Evolutionary conservation across 768 basidiomycete genomes (phyloP), one percentile per base, ranked within the genome.

Genomic region (Leucocoprinus leucothites): DNA sequence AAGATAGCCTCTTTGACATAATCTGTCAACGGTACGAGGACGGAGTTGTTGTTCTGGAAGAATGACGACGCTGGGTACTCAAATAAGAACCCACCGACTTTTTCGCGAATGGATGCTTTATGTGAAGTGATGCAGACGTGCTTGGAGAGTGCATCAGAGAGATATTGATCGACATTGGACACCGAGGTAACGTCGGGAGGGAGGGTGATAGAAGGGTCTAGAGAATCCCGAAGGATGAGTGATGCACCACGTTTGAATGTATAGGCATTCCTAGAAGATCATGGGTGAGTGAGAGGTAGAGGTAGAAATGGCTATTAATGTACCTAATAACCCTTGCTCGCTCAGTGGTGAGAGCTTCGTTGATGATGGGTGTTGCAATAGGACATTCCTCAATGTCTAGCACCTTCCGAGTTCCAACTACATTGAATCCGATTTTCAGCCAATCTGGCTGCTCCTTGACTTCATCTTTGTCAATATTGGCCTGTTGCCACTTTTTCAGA

Each of bases 311-410:
- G 21, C n/a, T n/a, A 24, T 24, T 42, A 2, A 66, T 82, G 18
- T 58, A 93, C 92, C 81, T 75, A 68, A 84, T 76, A 49, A 96
- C 85, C 40, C 82, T 73, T 36, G 81, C 74, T 6, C 94, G 77
- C 34, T 89, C 82, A 2, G 75, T 70, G 0, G 71, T 69, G 36
- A 91, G 72, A 1, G 84, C 83, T 45, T 81, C 69, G 63, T 95
- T 94, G 53, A 98, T 76, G 2, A 89, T 78, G 0, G 84, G 76
- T 0, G 94, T 93, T 0, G 92, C 91, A 44, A 98, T 94, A 0
- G 93, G 90, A 64, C 94, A 97, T 70, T 96, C 94, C 89, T 98
- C 96, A 55, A 98, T 98, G 66, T 98, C 96, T 73, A 98, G 72
- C 4, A 89, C 86, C 18, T 79, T 76, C 56, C 83, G 80, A 43